These are phyloP conservation scores for Beauveria scarabaeidicola DNA, from an alignment of 2,329 filamentous ascomycete species.

Conservation along the genomic window DNA sequence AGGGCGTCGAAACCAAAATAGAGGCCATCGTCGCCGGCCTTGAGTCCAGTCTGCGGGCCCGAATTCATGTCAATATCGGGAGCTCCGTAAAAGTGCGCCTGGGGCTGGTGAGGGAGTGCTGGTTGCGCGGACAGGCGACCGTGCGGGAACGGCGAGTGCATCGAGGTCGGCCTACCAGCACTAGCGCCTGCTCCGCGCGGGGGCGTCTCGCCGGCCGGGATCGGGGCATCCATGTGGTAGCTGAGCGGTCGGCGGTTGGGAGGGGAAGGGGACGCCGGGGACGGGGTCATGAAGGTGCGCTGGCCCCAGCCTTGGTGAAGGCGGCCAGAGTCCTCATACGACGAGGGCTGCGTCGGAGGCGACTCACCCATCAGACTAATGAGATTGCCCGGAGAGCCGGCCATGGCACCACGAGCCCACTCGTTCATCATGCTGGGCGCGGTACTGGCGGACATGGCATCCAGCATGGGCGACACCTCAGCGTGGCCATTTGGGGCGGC, in stretches of 20 bases:
- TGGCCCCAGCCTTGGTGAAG: conserved; percentile 36
- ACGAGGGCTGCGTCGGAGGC: conserved; percentile 34
- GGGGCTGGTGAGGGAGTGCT: conserved; percentile 66
- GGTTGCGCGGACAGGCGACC: conserved; percentile 42
- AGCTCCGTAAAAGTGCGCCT: conserved; percentile 68
- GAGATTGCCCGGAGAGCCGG: conserved; percentile 36
- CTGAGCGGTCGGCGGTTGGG: conserved; percentile 40
- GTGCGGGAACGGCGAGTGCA: conserved; percentile 42
- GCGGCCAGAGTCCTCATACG: conserved; percentile 30
- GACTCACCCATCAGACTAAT: conserved; percentile 35
- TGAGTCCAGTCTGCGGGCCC: conserved; percentile 43
- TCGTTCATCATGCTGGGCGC: conserved; percentile 39
- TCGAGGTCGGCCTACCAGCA: conserved; percentile 36
- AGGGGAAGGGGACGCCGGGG: conserved; percentile 34
- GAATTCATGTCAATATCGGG: conserved; percentile 68
- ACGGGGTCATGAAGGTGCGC: conserved; percentile 35
- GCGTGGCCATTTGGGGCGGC: conserved; percentile 34
- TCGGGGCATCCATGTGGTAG: conserved; percentile 43
- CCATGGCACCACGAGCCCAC: conserved; percentile 34
- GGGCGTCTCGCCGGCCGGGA: conserved; percentile 32
- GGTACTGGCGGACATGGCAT: conserved; percentile 39
- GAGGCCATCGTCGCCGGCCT: conserved; percentile 60
- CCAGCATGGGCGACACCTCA: conserved; percentile 37
- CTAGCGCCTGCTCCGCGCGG: conserved; percentile 24
- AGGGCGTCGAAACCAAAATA: conserved; percentile 77